Base-by-base conservation (phyloP, 352 stramenopile genomes). In the Peronosclerospora sorghi region DNA sequence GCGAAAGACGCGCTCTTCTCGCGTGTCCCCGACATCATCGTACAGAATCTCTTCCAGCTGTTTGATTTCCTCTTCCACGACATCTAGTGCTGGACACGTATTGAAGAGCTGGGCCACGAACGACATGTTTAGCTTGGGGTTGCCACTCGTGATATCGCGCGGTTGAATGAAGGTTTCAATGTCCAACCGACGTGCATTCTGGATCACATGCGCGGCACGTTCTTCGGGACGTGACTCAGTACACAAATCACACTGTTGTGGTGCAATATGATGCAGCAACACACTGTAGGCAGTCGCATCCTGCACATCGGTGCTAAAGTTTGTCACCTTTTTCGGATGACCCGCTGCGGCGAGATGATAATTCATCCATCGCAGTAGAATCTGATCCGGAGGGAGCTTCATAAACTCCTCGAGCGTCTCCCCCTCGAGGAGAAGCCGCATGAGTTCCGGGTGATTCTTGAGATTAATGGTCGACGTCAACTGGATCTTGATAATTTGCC, bases 401-500 rank as follows among this genome's bases (percentile, higher is more conserved):
- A 96, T 86, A 18, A 97, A 90, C 37, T 67, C 73, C 36, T 94
- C 76, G 10, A 96, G 63, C 28, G 73, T 81, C 50, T 97, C 88
- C n/a, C 76, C 80, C 14, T 90, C 80, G 1, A 89, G 40, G 19
- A 94, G 45, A 46, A 94, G 62, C 1, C 78, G 73, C 55, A 95
- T 83, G 0, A 97, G 59, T 55, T 96, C 86, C 0, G 88, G 88
- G 57, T 91, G 81, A 48, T 94, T 91, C 61, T 95, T 96, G 41
- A 97, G 55, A 55, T 92, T 92, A 54, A 97, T 96, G 24, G 73
- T 87, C 30, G 76, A 86, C 18, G 89, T 93, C 38, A 97, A 57
- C 48, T 96, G 85, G 36, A 96, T 94, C 64, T 93, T 92, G 62
- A 97, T 95, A 50, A 96, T 94, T 51, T 97, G 88, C 88, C 88